Conservation (phyloP, 306 rosid genomes). For the Parietaria judaica region DNA sequence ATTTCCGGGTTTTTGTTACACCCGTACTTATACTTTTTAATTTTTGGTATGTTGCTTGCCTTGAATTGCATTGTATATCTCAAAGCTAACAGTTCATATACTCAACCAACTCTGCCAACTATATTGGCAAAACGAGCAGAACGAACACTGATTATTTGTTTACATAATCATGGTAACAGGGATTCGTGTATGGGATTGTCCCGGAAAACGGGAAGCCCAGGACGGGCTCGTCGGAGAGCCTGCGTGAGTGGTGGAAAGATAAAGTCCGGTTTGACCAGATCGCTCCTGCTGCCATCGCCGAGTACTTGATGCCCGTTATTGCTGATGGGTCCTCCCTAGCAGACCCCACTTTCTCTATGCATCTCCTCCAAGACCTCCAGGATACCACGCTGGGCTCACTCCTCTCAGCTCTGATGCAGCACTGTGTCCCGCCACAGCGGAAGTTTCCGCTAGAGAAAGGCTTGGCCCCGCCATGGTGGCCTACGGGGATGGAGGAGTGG, state of each 20-base stretch:
- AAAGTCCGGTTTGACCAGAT: constrained; percentile 28
- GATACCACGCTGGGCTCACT: constrained; percentile 61
- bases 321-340: constrained; percentile 10
- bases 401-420: constrained; percentile 55
- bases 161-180: constrained; percentile 3
- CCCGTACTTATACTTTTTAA: too few relatives aligned
- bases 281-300: constrained; percentile 27
- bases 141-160: too few relatives aligned
- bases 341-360: constrained; percentile 22
- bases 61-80: too few relatives aligned
- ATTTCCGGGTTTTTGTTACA: too few relatives aligned
- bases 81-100: too few relatives aligned
- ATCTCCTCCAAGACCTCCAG: constrained; percentile 27
- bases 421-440: constrained; percentile 52
- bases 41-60: too few relatives aligned
- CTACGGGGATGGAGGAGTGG: background rate
- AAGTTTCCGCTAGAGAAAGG: constrained; percentile 55
- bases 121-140: too few relatives aligned
- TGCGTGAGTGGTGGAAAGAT: constrained; percentile 55
- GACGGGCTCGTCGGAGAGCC: constrained; percentile 52
- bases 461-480: constrained; percentile 71
- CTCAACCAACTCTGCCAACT: too few relatives aligned
- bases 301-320: constrained; percentile 18
- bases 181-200: constrained; percentile 61
- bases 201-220: constrained; percentile 56